These are phyloP conservation scores for Calophaca sinica DNA, from an alignment of 306 rosid genomes.

Conservation along the genomic window DNA sequence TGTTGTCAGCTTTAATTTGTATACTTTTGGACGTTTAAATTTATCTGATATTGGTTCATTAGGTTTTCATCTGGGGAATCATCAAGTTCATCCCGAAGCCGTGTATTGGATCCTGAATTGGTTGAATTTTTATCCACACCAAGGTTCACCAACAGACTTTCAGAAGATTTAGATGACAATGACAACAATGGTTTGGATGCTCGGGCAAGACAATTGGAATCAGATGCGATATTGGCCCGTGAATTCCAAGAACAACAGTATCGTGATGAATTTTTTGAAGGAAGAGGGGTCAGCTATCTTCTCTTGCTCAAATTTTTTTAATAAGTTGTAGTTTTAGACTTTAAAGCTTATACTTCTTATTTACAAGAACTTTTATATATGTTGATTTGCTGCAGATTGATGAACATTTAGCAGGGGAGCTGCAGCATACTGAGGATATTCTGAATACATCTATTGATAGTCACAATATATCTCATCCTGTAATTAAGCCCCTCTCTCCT, in stretches of 20 bases:
- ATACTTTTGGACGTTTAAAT: not conserved
- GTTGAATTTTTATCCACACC: slow-evolving; percentile 62
- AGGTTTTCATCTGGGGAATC: slow-evolving; percentile 59
- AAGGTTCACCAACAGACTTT: slow-evolving; percentile 43
- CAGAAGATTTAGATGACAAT: slow-evolving; percentile 49
- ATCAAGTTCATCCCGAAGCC: slow-evolving; percentile 58
- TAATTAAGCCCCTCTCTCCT: slow-evolving; percentile 51
- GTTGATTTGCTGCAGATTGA: slow-evolving; percentile 63
- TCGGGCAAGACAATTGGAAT: slow-evolving; percentile 83
- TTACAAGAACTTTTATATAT: slow-evolving; percentile 33
- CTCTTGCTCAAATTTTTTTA: not conserved
- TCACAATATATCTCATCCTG: slow-evolving; percentile 49
- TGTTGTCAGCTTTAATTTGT: slow-evolving; percentile 10
- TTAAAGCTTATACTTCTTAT: slow-evolving; percentile 28
- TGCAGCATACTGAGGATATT: slow-evolving; percentile 66
- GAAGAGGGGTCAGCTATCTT: slow-evolving; percentile 63
- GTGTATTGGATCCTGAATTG: slow-evolving; percentile 58
- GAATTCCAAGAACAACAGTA: slow-evolving; percentile 94
- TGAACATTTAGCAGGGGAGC: slow-evolving; percentile 73
- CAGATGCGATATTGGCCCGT: slow-evolving; percentile 96
- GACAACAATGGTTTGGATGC: slow-evolving; percentile 56
- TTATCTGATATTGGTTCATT: not conserved
- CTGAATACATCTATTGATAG: slow-evolving; percentile 52
- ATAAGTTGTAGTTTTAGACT: slow-evolving; percentile 13
- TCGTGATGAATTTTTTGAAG: slow-evolving; percentile 65